Evolutionary conservation across 176 grass and related monocot species (phyloP).

Genomic region (Poa pratensis): DNA sequence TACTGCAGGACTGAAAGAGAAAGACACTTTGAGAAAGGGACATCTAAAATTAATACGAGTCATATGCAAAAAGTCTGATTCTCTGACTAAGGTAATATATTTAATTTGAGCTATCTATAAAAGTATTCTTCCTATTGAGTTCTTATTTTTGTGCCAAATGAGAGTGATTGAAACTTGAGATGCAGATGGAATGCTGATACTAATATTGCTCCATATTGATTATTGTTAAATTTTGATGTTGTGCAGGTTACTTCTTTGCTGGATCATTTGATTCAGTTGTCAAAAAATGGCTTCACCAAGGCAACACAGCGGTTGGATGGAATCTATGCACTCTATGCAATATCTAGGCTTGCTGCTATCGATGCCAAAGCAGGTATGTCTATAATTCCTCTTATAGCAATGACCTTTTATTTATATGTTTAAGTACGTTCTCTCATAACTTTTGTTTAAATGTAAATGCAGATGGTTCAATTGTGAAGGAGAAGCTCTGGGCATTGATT

Average conservation of each 20-base stretch:
- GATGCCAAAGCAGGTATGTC: slow-evolving; percentile 88
- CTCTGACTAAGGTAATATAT: slow-evolving; percentile 70
- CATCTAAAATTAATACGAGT: slow-evolving; percentile 79
- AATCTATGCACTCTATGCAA: slow-evolving; percentile 83
- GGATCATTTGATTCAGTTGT: slow-evolving; percentile 80
- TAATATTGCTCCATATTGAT: slow-evolving; percentile 32
- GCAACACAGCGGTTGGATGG: slow-evolving; percentile 95
- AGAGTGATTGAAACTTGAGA: slow-evolving; percentile 20
- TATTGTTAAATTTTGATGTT: slow-evolving; percentile 38
- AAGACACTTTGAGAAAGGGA: slow-evolving; percentile 88
- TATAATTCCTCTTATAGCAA: slow-evolving; percentile 30
- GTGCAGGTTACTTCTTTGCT: slow-evolving; percentile 73
- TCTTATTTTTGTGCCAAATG: not conserved
- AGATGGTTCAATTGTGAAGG: slow-evolving; percentile 80
- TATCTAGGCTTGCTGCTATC: slow-evolving; percentile 77
- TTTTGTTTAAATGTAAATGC: slow-evolving; percentile 41
- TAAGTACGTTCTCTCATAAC: slow-evolving; percentile 12
- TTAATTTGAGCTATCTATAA: slow-evolving; percentile 23
- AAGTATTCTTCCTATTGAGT: slow-evolving; percentile 32
- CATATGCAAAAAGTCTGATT: slow-evolving; percentile 82
- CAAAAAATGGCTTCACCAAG: slow-evolving; percentile 90
- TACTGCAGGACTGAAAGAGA: slow-evolving; percentile 83
- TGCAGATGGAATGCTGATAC: not conserved
- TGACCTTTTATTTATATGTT: slow-evolving; percentile 25
- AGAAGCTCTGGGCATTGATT: slow-evolving; percentile 91